phyloP scores from a whole-genome alignment of 805 yeast genomes.

The Barnettozyma siamensis region DNA sequence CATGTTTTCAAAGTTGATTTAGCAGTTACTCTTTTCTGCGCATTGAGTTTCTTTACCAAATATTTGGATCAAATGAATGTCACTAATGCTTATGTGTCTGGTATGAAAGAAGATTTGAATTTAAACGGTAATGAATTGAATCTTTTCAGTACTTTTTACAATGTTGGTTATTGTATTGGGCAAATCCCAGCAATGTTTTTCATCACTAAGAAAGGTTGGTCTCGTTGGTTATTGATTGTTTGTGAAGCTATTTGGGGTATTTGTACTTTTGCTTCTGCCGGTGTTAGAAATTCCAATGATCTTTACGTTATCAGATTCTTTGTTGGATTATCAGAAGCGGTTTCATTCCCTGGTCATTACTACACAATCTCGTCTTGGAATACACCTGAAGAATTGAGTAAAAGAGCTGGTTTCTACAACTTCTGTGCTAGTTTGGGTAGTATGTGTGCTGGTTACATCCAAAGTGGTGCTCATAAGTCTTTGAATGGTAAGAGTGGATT shows the following conservation, averaged over 20 bases:
- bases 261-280: neutral
- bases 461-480: constrained; percentile 6
- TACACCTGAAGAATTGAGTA: constrained; percentile 39
- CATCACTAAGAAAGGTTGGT: constrained; percentile 19
- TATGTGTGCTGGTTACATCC: constrained; percentile 33
- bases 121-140: constrained; percentile 58
- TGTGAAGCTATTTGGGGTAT: constrained; percentile 1
- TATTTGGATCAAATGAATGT: constrained; percentile 31
- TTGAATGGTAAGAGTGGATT: constrained; percentile 5
- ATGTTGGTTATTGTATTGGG: constrained; percentile 12
- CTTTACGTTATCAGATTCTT: constrained; percentile 48
- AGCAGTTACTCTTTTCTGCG: constrained; percentile 14
- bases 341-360: constrained; percentile 51
- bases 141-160: constrained; percentile 49
- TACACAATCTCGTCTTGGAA: constrained; percentile 22
- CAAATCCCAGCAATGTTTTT: constrained; percentile 5
- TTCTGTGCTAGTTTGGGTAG: constrained; percentile 4
- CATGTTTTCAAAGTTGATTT: constrained; percentile 9
- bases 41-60: neutral
- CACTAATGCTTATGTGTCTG: constrained; percentile 58
- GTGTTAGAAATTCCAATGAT: neutral
- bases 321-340: constrained; percentile 48
- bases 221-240: constrained; percentile 24
- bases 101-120: constrained; percentile 48
- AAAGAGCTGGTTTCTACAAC: constrained; percentile 46